Base-by-base conservation (phyloP, 1,284 basidiomycete species). In the Leucoagaricus sp. region DNA sequence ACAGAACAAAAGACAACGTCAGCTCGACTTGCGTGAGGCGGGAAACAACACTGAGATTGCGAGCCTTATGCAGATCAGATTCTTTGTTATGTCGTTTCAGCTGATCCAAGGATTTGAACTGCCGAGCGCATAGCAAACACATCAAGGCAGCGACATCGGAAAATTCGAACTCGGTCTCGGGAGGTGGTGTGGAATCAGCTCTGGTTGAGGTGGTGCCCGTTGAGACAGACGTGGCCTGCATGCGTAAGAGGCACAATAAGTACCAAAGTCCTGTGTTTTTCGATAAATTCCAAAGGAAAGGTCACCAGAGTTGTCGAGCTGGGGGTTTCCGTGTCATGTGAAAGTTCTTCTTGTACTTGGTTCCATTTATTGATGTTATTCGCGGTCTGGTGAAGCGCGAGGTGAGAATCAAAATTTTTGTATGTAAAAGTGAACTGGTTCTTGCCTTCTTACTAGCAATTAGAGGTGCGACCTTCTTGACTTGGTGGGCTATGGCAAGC, bases 331-430 rank as follows among this genome's bases (percentile, higher is more conserved):
- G 23, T 42, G 60, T 75, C 71, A 58, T 80, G 75, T 31, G 79
- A 83, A 28, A 96, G 80, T 65, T 93, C 94, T 71, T 87, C 87
- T 73, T 95, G 92, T 15, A 94, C 92, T 74, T 89, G 90, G 69
- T 94, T 96, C 94, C 94, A 97, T 66, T 97, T 96, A 67, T 82
- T 87, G 68, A 98, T 96, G 65, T 96, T 94, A 69, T 84, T 91
- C 49, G 83, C 88, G 46, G 87, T 90, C 93, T 96, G 64, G 21
- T 60, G 7, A 51, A 36, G 1, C 28, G n/a, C 40, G 38, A 36
- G 47, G 54, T 53, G 46, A 49, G 36, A 25, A 25, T 26, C 7
- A 12, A 26, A 36, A 25, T 21, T 15, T 4, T 31, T 36, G 29
- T 40, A 44, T 26, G 15, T 34, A 45, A 47, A 55, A 51, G 5